phyloP scores from a whole-genome alignment of 2,329 filamentous ascomycete genomes.

The Thielaviopsis euricoi region DNA sequence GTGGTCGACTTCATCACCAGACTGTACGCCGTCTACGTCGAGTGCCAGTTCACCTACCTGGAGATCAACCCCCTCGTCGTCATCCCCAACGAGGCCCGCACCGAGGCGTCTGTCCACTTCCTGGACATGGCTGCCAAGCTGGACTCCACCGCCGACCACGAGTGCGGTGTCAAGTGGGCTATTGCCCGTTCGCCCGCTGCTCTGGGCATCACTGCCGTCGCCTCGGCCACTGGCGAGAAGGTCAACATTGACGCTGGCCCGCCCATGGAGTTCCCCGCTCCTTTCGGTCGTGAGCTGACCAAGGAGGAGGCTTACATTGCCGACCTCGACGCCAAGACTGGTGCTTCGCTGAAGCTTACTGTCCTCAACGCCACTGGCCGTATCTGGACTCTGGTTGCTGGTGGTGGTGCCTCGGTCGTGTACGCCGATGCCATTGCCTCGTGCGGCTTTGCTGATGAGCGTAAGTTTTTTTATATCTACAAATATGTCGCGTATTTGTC shows the following conservation, averaged over 20 bases:
- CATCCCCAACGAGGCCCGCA: conserved; percentile 83
- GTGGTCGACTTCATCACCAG: conserved; percentile 97
- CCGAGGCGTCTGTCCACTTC: conserved; percentile 92
- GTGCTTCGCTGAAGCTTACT: conserved; percentile 95
- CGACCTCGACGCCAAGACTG: conserved; percentile 97
- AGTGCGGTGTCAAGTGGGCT: conserved; percentile 98
- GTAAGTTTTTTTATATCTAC: conserved; percentile 5
- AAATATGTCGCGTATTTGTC: neutral
- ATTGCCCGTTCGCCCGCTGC: conserved; percentile 81
- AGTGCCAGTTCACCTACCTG: conserved; percentile 99
- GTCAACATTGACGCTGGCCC: conserved; percentile 91
- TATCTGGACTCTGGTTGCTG: conserved; percentile 95
- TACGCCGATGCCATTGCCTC: conserved; percentile 98
- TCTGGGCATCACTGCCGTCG: conserved; percentile 60
- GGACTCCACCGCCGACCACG: conserved; percentile 97
- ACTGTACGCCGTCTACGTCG: conserved; percentile 96
- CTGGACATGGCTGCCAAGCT: conserved; percentile 96
- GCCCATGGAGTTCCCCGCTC: conserved; percentile 97
- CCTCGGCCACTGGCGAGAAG: conserved; percentile 49
- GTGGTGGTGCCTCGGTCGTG: conserved; percentile 98
- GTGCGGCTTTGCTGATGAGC: conserved; percentile 82
- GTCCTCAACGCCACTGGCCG: conserved; percentile 83
- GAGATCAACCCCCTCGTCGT: conserved; percentile 99
- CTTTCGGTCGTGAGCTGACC: conserved; percentile 93
- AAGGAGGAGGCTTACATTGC: conserved; percentile 99